Conservation (phyloP, 805 yeast genomes). For the Yamadazyma laniorum region DNA sequence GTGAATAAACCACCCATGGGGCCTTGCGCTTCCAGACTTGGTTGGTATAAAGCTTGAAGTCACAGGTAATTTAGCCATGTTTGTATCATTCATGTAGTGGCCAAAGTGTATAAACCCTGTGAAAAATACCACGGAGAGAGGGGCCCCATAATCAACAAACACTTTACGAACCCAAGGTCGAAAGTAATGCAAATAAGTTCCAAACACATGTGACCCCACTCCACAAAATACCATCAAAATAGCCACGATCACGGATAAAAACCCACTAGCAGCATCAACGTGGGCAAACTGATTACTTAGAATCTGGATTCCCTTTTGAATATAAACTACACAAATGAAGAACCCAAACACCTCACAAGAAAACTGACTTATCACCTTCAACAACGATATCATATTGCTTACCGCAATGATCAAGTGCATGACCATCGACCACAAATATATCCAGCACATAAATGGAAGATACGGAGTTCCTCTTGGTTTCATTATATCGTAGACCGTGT, state of each 20-base stretch:
- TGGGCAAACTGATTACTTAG: conserved; percentile 63
- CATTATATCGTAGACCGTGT: conserved; percentile 78
- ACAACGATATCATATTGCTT: conserved; percentile 61
- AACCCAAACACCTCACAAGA: conserved; percentile 94
- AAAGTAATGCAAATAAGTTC: conserved; percentile 60
- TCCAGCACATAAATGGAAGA: conserved; percentile 95
- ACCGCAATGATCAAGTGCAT: conserved; percentile 74
- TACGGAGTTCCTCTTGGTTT: conserved; percentile 53
- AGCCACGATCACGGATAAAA: conserved; percentile 71
- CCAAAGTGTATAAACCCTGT: conserved; percentile 94
- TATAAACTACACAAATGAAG: conserved; percentile 82
- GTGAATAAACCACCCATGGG: conserved; percentile 73
- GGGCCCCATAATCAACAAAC: conserved; percentile 84
- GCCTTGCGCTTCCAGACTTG: conserved; percentile 27
- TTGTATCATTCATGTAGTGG: conserved; percentile 58
- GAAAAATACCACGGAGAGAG: conserved; percentile 80
- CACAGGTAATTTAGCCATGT: conserved; percentile 64
- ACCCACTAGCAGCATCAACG: conserved; percentile 50
- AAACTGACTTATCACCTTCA: conserved; percentile 71
- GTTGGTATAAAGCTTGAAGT: conserved; percentile 79
- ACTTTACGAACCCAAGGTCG: conserved; percentile 61
- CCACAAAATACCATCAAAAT: conserved; percentile 79
- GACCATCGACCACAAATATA: conserved; percentile 86
- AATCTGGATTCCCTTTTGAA: conserved; percentile 88
- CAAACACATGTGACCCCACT: conserved; percentile 54